A percentile compares a stretch with the other conserved stretches of the same genome.
Conservation (phyloP, 2,329 filamentous ascomycete genomes). For the Arthroderma uncinatum region DNA sequence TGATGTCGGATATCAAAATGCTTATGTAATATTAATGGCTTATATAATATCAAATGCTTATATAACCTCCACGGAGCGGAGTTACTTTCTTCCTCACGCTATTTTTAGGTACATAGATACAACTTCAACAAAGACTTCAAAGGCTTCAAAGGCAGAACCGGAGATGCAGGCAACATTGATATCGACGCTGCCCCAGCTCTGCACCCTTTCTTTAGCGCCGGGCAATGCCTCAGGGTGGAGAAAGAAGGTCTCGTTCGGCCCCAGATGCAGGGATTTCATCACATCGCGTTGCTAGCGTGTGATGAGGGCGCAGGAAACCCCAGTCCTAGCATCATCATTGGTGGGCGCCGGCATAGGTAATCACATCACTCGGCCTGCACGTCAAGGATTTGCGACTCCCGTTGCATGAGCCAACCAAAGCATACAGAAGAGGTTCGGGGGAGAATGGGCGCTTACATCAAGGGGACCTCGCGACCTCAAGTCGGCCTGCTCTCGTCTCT, state of each 20-base stretch:
- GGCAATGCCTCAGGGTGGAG: background rate
- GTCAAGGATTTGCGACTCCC: conserved; percentile 1
- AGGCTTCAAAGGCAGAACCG: background rate
- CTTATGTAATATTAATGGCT: too few species aligned
- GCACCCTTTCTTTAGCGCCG: background rate
- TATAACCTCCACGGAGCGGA: too few species aligned
- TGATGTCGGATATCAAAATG: too few species aligned
- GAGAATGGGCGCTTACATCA: conserved; percentile 5
- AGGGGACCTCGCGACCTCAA: background rate
- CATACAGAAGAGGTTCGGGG: background rate
- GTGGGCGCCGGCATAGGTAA: background rate
- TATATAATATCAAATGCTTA: too few species aligned
- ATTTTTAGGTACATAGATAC: too few species aligned
- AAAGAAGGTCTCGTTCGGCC: background rate
- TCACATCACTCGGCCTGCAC: conserved; percentile 1
- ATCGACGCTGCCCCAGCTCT: background rate
- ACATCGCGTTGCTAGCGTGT: conserved; percentile 6
- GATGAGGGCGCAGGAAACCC: conserved; percentile 6
- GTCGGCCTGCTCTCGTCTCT: background rate
- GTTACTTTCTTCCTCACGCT: too few species aligned
- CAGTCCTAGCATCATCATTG: background rate
- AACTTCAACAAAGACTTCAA: background rate
- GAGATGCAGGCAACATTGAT: background rate
- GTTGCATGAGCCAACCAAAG: background rate
- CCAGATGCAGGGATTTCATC: conserved; percentile 2